Percentiles rank a stretch among this genome's conserved stretches.
Conservation (phyloP, 2,329 filamentous ascomycete species). For the Geosmithia flava region DNA sequence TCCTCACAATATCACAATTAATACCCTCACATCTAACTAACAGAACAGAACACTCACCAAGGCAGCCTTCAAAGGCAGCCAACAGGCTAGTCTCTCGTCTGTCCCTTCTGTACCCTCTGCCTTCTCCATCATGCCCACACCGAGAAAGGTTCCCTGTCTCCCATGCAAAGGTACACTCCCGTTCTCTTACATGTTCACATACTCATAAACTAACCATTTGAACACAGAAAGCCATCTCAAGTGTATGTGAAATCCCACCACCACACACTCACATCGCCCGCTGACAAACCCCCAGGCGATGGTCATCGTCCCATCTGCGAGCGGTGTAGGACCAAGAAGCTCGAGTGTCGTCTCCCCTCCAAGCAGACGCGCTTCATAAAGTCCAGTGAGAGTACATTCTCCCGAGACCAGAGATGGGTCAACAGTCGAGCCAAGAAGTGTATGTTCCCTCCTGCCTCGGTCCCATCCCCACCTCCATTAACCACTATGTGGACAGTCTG, state of each 20-base stretch:
- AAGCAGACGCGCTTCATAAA: neutral
- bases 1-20: no score
- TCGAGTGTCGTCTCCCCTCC: conserved; percentile 1
- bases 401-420: conserved; percentile 1
- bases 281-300: neutral
- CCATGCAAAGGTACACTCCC: conserved; percentile 1
- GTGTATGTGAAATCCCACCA: neutral
- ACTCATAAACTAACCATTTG: neutral
- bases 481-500: neutral
- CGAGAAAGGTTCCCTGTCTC: neutral
- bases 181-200: neutral
- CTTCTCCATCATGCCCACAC: neutral
- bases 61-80: no score
- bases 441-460: neutral
- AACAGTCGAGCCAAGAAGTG: neutral
- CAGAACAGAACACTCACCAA: no score
- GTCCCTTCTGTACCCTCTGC: no score
- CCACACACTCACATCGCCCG: neutral
- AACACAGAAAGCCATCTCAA: neutral
- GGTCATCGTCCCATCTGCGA: neutral
- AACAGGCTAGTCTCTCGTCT: no score
- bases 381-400: neutral
- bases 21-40: no score
- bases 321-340: neutral
- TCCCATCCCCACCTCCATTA: neutral